Percentiles rank a stretch among this genome's conserved stretches.
Evolutionary conservation across 2,329 filamentous ascomycete genomes (phyloP).

Genomic region (Ascochyta clinopodiicola): DNA sequence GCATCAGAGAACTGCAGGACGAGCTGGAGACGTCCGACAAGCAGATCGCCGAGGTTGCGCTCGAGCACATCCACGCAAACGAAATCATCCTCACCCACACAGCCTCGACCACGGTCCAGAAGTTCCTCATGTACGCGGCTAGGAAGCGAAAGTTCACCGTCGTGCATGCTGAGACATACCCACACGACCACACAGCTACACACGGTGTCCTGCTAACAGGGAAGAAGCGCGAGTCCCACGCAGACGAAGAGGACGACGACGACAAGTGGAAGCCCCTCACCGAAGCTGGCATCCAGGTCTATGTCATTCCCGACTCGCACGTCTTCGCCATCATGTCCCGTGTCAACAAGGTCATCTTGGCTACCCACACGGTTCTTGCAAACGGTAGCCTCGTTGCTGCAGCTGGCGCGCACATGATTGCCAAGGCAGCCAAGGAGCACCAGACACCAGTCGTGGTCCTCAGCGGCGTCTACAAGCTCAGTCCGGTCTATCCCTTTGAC

Average conservation of each 20-base stretch:
- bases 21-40: conserved; percentile 93
- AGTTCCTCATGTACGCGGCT: conserved; percentile 86
- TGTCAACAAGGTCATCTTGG: conserved; percentile 93
- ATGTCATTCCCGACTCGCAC: conserved; percentile 82
- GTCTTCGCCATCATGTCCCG: conserved; percentile 93
- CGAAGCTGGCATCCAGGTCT: conserved; percentile 78
- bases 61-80: conserved; percentile 91
- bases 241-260: conserved; percentile 60
- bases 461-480: conserved; percentile 91
- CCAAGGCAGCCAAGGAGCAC: conserved; percentile 81
- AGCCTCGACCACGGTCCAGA: conserved; percentile 84
- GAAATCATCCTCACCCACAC: conserved; percentile 92
- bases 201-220: conserved; percentile 68
- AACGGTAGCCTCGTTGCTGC: conserved; percentile 87
- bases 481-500: conserved; percentile 85
- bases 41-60: conserved; percentile 85
- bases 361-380: conserved; percentile 84
- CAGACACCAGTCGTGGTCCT: conserved; percentile 87
- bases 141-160: conserved; percentile 91
- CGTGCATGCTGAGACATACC: conserved; percentile 77
- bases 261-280: conserved; percentile 78
- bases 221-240: conserved; percentile 49
- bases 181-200: conserved; percentile 70
- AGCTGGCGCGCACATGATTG: conserved; percentile 82
- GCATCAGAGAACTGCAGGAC: conserved; percentile 94